These are phyloP conservation scores for Pseudoperonospora humuli DNA, from an alignment of 352 stramenopile genomes.

Conservation along the genomic window DNA sequence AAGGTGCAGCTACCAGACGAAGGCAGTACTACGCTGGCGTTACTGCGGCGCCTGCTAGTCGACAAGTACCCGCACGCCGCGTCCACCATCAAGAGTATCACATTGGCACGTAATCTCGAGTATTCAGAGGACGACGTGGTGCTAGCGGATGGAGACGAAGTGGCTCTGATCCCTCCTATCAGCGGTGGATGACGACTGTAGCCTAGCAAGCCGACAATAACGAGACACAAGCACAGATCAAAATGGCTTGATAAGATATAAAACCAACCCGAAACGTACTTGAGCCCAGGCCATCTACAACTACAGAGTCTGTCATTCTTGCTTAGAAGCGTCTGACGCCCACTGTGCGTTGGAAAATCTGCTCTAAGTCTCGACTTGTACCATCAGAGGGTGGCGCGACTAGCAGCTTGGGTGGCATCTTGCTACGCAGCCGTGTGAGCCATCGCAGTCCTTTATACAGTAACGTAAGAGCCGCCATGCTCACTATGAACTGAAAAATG, in stretches of 20 bases:
- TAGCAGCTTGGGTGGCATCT: conserved; percentile 25
- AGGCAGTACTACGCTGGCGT: conserved; percentile 25
- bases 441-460: conserved; percentile 57
- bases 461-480: conserved; percentile 37
- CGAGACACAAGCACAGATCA: neutral
- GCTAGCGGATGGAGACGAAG: conserved; percentile 61
- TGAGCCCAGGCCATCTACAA: conserved; percentile 1
- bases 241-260: conserved; percentile 8
- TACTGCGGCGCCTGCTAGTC: conserved; percentile 37
- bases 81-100: conserved; percentile 43
- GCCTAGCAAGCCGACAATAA: neutral
- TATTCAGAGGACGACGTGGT: conserved; percentile 45
- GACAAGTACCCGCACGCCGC: conserved; percentile 42
- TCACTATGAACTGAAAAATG: conserved; percentile 76
- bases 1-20: conserved; percentile 22
- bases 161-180: conserved; percentile 79
- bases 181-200: conserved; percentile 21
- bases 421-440: conserved; percentile 39
- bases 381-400: conserved; percentile 20
- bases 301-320: conserved; percentile 3
- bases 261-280: conserved; percentile 2
- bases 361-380: conserved; percentile 44
- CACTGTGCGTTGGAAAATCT: conserved; percentile 64
- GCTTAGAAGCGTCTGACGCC: conserved; percentile 24
- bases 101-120: conserved; percentile 66